Base-by-base conservation (phyloP, 2,329 filamentous ascomycete species). In the Hypomyces perniciosus region DNA sequence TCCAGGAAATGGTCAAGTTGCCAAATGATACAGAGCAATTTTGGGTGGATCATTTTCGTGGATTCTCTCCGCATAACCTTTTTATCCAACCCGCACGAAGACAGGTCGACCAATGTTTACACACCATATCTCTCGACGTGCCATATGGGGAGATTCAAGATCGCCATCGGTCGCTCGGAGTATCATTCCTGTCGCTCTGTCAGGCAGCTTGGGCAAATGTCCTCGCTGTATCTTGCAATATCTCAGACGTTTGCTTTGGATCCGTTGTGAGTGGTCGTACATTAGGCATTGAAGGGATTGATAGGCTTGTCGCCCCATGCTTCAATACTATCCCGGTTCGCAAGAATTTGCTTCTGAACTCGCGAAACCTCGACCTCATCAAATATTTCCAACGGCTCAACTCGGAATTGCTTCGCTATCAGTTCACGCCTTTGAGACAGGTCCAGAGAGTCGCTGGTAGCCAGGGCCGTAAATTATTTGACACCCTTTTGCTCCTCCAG, bases 281-380 rank as follows among this genome's bases (percentile, higher is more conserved):
- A 1, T 63, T 88, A 8, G 69, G 80, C 0, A 65, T 91, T 3
- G 77, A 85, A 5, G 79, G 78, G 0, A 72, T 92, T 8, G 83
- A 91, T 35, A 73, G 76, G 4, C 77, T 96, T 5, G 80, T 95
- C n/a, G 90, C 88, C 0, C 91, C 91, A 0, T 95, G 90, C 64
- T 96, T 96, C 74, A 96, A 96, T 62, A 95, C 91, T 0, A 69
- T 96, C 9, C 90, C 91, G 0, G 63, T 90, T 2, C 79, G 89
- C 28, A 69, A 82, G 12, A 68, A 81, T 31, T 54, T 87, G 8
- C 68, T 74, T 1, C 62, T 63, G 3, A 64, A 64, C 2, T 70
- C 65, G 1, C 76, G 74, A 12, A 83, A 84, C 51, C 59, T 74
- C 0, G 77, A 83, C 5, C 63, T 90, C 8, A 68, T 86, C 28